These are phyloP conservation scores for Cicer bijugum DNA, from an alignment of 306 rosid genomes.

Conservation along the genomic window DNA sequence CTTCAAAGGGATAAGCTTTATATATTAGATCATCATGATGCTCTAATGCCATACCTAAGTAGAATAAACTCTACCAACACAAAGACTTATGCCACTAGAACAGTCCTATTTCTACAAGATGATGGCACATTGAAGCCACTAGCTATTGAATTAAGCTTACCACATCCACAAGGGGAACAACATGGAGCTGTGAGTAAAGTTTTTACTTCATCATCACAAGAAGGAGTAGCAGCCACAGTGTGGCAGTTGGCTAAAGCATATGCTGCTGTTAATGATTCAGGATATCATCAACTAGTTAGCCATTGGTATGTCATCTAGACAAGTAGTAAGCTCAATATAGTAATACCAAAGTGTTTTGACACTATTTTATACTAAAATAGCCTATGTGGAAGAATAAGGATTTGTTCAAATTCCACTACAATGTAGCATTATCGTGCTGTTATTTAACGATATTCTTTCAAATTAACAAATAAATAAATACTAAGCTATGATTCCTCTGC, in stretches of 20 bases:
- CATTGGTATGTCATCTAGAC: constrained; percentile 70
- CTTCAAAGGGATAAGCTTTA: constrained; percentile 62
- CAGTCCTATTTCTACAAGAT: constrained; percentile 74
- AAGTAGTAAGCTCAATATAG: background rate
- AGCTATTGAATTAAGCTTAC: constrained; percentile 90
- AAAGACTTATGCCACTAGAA: constrained; percentile 81
- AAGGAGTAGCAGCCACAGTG: constrained; percentile 65
- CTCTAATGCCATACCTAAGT: constrained; percentile 73
- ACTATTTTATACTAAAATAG: no score
- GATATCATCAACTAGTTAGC: constrained; percentile 90
- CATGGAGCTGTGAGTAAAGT: constrained; percentile 80
- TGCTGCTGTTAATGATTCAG: constrained; percentile 88
- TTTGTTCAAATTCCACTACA: no score
- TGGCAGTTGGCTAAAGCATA: constrained; percentile 98
- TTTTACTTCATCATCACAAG: constrained; percentile 67
- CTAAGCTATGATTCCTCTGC: constrained; percentile 38
- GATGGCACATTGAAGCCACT: constrained; percentile 82
- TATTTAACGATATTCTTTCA: no score
- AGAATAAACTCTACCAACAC: constrained; percentile 84
- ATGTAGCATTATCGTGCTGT: no score
- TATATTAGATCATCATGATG: constrained; percentile 87
- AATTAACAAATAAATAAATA: background rate
- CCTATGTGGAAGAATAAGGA: no score
- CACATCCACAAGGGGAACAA: constrained; percentile 80
- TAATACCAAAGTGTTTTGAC: background rate